phyloP scores from a whole-genome alignment of 2,329 filamentous ascomycete species.

The Scytalidium sp. region DNA sequence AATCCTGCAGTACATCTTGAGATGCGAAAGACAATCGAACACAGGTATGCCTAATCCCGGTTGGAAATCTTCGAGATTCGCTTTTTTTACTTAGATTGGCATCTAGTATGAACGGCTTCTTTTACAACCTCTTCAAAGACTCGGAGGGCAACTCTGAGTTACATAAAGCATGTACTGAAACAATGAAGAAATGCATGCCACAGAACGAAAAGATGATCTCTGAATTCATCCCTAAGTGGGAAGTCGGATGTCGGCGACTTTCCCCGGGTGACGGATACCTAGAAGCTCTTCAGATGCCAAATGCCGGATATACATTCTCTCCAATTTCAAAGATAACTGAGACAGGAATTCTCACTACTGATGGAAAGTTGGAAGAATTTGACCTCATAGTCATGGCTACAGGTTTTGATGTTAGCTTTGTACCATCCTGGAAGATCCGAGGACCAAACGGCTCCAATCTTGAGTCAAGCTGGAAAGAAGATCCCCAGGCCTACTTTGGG shows the following conservation, averaged over 20 bases:
- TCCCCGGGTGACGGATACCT: constrained; percentile 34
- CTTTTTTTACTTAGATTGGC: no score
- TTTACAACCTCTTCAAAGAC: no score
- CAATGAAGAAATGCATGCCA: no score
- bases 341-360: constrained; percentile 25
- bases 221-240: constrained; percentile 34
- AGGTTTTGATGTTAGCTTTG: constrained; percentile 22
- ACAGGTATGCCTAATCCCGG: constrained; percentile 6
- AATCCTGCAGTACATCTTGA: constrained; percentile 35
- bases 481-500: constrained; percentile 23
- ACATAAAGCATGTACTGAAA: no score
- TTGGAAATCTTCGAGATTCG: neutral
- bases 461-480: constrained; percentile 16
- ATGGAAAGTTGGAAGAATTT: constrained; percentile 26
- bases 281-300: constrained; percentile 26
- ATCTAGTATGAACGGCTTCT: no score
- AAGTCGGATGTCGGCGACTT: constrained; percentile 36
- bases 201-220: no score
- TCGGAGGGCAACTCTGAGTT: no score
- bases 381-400: constrained; percentile 30
- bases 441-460: constrained; percentile 17
- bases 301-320: constrained; percentile 31
- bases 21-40: constrained; percentile 37
- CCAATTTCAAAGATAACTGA: constrained; percentile 46
- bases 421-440: constrained; percentile 19